Evolutionary conservation across 768 basidiomycete genomes (phyloP), one percentile per base, ranked within the genome.

Genomic region (Boletus sp.): DNA sequence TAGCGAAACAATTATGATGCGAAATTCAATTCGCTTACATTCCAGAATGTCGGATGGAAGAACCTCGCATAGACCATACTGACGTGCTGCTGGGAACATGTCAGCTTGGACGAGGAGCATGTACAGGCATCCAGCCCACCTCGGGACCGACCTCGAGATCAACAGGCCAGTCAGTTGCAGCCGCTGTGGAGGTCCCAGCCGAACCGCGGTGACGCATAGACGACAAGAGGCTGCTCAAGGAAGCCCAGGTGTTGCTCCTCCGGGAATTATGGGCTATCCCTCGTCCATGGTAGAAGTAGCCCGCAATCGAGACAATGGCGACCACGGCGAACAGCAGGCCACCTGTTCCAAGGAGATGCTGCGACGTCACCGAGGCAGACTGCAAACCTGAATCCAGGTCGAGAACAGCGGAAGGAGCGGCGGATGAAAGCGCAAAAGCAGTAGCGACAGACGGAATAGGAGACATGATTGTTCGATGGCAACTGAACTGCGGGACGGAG

Each of bases 1-100:
- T 9, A 51, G 15, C 7, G 19, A 13, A 33, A 9, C 10, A 32
- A 13, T 7, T 4, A 7, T 14, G 7, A 13, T 0, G 21, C 0
- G 10, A 42, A 27, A 14, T 17, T 6, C 1, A 38, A 15, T 30
- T 0, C 17, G 45, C 59, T 42, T 19, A 61, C 64, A 38, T 61
- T 55, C 64, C 64, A 66, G 19, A 41, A 45, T 1, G 50, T 56
- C 4, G 65, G 65, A 33, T 66, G 64, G 35, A 66, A 66, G 47
- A 43, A 57, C 39, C 35, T 61, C 1, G 62, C 62, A 30, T 66
- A 64, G 0, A 66, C 54, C 59, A 62, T 65, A 15, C 34, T 62
- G 7, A 65, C 54, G 23, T 67, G 55, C 15, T 59, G 29, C 40
- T 58, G 23, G 13, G 1, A n/a, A n/a, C n/a, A 1, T 1, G 21